A percentile compares a stretch with the other conserved stretches of the same genome.
Conservation (phyloP, 345 rosid species). For the Arabis hirsuta region DNA sequence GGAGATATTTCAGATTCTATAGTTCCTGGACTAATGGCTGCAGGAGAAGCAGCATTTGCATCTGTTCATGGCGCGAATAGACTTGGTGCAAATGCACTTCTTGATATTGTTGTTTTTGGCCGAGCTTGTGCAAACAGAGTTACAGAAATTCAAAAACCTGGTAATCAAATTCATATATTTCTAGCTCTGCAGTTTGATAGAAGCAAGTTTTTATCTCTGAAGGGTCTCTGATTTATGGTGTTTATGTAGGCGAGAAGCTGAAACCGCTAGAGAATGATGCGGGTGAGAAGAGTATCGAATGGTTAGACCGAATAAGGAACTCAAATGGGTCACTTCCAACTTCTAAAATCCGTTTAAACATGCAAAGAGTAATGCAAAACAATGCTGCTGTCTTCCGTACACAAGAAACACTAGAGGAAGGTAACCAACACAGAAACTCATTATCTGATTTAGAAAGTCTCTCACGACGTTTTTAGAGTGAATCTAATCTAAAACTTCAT, state of each 20-base stretch:
- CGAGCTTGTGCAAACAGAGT: slow-evolving; percentile 97
- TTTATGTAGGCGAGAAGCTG: slow-evolving; percentile 68
- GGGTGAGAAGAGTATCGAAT: slow-evolving; percentile 79
- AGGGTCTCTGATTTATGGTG: neutral
- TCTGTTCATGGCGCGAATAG: slow-evolving; percentile 98
- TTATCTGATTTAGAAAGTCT: neutral
- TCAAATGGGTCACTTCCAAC: slow-evolving; percentile 88
- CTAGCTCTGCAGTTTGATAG: neutral
- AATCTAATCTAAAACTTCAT: neutral
- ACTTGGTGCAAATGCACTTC: slow-evolving; percentile 97
- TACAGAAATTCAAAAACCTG: slow-evolving; percentile 82
- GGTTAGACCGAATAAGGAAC: slow-evolving; percentile 84
- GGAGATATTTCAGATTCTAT: slow-evolving; percentile 68
- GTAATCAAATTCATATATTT: slow-evolving; percentile 36
- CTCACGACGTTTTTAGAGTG: neutral
- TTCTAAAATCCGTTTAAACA: slow-evolving; percentile 78
- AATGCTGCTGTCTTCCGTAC: slow-evolving; percentile 98
- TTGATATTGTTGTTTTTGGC: slow-evolving; percentile 97
- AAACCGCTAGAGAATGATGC: slow-evolving; percentile 84
- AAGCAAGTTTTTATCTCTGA: neutral
- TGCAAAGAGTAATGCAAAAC: slow-evolving; percentile 95
- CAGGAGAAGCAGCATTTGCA: slow-evolving; percentile 99
- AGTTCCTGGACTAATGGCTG: slow-evolving; percentile 94
- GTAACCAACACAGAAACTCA: slow-evolving; percentile 38
- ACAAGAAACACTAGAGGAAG: slow-evolving; percentile 93